Base-by-base conservation (phyloP, 768 basidiomycete species). In the Rhodotorula toruloides region DNA sequence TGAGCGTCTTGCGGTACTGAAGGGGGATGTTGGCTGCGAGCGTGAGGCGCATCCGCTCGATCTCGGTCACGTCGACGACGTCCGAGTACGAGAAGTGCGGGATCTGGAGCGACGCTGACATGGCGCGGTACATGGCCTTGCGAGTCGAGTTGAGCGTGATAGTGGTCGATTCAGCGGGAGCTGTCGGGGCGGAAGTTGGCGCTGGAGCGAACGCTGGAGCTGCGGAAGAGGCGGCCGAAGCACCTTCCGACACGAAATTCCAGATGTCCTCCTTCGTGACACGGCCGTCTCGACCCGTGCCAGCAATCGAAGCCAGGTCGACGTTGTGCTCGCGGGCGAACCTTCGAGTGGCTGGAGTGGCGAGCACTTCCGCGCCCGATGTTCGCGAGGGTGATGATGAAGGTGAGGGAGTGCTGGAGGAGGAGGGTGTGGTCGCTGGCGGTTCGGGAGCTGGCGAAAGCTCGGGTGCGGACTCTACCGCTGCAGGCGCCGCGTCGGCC, bases 101-200 rank as follows among this genome's bases (percentile, higher is more conserved):
- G 70, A 91, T 87, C 73, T 87, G 84, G 58, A 92, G 81, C 72
- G 89, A 89, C 12, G 54, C 22, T 16, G 81, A 83, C 90, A 92
- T 92, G 4, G 89, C 87, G 72, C 88, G 89, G 86, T 85, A 92
- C 90, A 92, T 93, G 16, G 85, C 85, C 74, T 85, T 84, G 59
- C 90, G 80, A 21, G 88, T 90, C 69, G 89, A 80, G 9, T 85
- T 86, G 32, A 92, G 81, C 3, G 64, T 37, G 25, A 72, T 58
- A 3, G 49, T n/a, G 27, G 40, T 22, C 12, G 46, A 25, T 19
- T 27, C 43, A 39, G 40, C 3, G 19, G 40, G 17, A 21, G 53
- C 6, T 16, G 58, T 27, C 0, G 43, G 10, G 25, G 46, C 22
- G 16, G 34, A 31, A 6, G 29, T 27, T 29, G 36, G 14, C 19